These are phyloP conservation scores for Mortierella sp. DNA, from an alignment of 371 early-diverging fungal genomes.

Conservation along the genomic window DNA sequence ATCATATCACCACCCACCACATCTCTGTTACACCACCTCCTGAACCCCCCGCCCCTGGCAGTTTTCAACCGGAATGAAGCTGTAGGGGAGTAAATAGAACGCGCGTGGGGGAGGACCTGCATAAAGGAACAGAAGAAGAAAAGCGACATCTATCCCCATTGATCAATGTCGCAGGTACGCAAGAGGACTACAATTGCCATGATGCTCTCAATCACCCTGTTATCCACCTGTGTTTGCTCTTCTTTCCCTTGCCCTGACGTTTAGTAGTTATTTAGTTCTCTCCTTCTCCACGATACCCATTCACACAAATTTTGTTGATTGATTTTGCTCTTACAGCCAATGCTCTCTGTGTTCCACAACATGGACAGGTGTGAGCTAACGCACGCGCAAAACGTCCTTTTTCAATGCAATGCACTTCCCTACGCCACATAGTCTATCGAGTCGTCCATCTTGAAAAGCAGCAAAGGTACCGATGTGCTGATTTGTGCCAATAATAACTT, in stretches of 20 bases:
- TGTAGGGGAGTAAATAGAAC: not conserved
- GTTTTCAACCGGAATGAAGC: not conserved
- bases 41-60: not conserved
- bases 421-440: too few relatives aligned
- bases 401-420: too few relatives aligned
- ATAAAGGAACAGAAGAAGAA: not conserved
- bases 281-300: conserved; percentile 14
- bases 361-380: not conserved
- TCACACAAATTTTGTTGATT: too few relatives aligned
- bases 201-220: not conserved
- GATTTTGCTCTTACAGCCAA: not conserved
- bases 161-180: too few relatives aligned
- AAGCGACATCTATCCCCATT: not conserved
- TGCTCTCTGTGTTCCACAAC: conserved; percentile 8
- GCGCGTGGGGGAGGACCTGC: not conserved
- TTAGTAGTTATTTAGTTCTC: not conserved
- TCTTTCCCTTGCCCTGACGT: not conserved
- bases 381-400: not conserved
- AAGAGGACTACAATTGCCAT: not conserved
- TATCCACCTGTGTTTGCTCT: not conserved
- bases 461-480: not conserved
- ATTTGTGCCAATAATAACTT: too few relatives aligned
- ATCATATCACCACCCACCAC: not conserved
- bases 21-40: not conserved
- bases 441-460: not conserved